A percentile compares a stretch with the other conserved stretches of the same genome.
These are phyloP conservation scores for Alternaria sp. DNA, from an alignment of 2,329 filamentous ascomycete species.

Conservation along the genomic window DNA sequence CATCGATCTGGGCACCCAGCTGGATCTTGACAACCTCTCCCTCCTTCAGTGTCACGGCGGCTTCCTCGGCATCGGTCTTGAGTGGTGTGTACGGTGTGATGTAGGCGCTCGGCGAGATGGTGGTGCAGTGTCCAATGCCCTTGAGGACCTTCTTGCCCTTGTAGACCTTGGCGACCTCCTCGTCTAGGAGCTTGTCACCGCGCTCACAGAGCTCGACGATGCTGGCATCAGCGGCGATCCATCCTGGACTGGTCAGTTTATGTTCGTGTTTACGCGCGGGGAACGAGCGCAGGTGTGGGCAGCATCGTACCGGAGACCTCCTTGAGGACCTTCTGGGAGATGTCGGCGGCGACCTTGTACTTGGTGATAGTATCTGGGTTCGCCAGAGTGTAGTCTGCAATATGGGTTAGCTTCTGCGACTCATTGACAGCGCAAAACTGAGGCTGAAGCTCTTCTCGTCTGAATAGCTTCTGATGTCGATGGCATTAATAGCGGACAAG, in stretches of 20 bases:
- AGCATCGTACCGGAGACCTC: constrained; percentile 68
- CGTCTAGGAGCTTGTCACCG: constrained; percentile 92
- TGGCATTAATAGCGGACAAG: background rate
- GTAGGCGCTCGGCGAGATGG: constrained; percentile 90
- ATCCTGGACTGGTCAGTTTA: constrained; percentile 56
- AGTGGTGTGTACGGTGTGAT: constrained; percentile 97
- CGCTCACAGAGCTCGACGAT: constrained; percentile 93
- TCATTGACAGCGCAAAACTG: constrained; percentile 19
- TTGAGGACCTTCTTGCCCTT: constrained; percentile 97
- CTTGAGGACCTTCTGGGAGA: constrained; percentile 94
- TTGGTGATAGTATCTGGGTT: constrained; percentile 97
- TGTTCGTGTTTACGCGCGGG: constrained; percentile 3
- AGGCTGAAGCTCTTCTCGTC: constrained; percentile 11
- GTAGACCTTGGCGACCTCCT: constrained; percentile 94
- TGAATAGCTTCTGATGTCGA: background rate
- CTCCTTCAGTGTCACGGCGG: constrained; percentile 76
- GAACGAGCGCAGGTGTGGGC: constrained; percentile 1
- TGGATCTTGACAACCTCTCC: constrained; percentile 96
- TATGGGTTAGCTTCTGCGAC: constrained; percentile 34
- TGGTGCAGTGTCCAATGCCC: constrained; percentile 93
- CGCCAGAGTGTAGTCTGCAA: constrained; percentile 81
- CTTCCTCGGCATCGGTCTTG: constrained; percentile 83
- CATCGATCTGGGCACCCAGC: constrained; percentile 98
- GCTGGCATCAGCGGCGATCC: constrained; percentile 84
- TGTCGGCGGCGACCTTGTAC: constrained; percentile 95